Conservation (phyloP, 2,329 filamentous ascomycete species). For the Trichoderma harzianum region DNA sequence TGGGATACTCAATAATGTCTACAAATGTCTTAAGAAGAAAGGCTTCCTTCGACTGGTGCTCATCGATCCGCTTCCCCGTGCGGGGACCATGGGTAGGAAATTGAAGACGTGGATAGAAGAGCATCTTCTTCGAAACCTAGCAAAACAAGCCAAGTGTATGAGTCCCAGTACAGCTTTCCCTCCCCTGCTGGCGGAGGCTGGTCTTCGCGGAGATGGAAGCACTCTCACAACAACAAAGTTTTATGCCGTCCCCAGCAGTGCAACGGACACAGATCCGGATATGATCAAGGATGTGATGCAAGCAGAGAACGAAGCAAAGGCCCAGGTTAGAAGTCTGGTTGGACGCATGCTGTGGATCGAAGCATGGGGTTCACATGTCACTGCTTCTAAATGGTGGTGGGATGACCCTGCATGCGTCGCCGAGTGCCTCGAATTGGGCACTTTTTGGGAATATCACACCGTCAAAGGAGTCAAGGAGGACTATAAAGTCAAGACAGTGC, state of each 20-base stretch:
- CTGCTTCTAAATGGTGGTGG: constrained; percentile 58
- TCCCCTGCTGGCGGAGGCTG: constrained; percentile 55
- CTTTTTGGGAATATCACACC: constrained; percentile 57
- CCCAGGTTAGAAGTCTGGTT: constrained; percentile 49
- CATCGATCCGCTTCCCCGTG: constrained; percentile 59
- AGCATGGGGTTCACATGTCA: constrained; percentile 55
- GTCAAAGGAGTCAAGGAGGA: constrained; percentile 52
- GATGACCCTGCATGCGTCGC: constrained; percentile 52
- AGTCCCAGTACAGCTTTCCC: constrained; percentile 58
- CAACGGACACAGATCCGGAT: constrained; percentile 19
- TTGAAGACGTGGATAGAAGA: constrained; percentile 61
- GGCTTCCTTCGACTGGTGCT: constrained; percentile 58
- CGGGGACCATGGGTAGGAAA: constrained; percentile 53
- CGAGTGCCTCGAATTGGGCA: constrained; percentile 53
- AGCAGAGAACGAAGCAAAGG: constrained; percentile 33
- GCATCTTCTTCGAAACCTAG: constrained; percentile 57
- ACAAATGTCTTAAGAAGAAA: constrained; percentile 51
- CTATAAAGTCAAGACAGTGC: not conserved
- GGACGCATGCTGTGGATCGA: constrained; percentile 60
- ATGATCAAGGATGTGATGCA: not conserved
- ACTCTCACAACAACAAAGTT: constrained; percentile 48
- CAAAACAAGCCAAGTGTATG: constrained; percentile 55
- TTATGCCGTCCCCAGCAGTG: constrained; percentile 40
- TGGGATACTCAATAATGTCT: constrained; percentile 52
- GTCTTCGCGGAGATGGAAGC: constrained; percentile 47